Base-by-base conservation (phyloP, 208 protist genomes). In the Crithidia brevicula region DNA sequence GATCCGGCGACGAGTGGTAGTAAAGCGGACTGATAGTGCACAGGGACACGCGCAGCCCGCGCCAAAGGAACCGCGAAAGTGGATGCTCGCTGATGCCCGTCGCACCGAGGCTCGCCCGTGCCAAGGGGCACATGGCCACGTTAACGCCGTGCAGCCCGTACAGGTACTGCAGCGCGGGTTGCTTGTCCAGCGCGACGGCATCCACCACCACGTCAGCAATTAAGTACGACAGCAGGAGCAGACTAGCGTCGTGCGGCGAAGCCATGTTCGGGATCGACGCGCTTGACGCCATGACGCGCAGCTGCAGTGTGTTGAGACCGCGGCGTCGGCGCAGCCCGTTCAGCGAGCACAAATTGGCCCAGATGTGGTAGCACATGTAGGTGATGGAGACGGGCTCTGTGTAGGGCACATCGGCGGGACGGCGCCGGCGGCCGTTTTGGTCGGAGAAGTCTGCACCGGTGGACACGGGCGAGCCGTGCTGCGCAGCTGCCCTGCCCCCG, bases 111-210 rank as follows among this genome's bases (percentile, higher is more conserved):
- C 82, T 85, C 86, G 99, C 98, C 70, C 98, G 98, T 63, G 82
- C 90, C 3, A 99, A 72, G 9, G 99, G 99, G 43, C 94, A 98
- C 80, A 99, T 93, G 25, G 93, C 86, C 22, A 99, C 77, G 13
- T 97, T 98, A 54, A 99, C 91, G 69, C 98, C 95, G n/a, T 84
- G 66, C 3, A 99, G 60, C 40, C 98, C 99, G 74, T 97, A 99
- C 18, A 99, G 86, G 75, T 99, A 99, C 87, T 99, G 94, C 47
- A 99, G 77, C 8, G 94, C 92, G 4, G 98, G 96, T 46, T 86
- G 66, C 20, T 96, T 83, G 45, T 88, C 82, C 20, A 99, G 85
- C 28, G 89, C 84, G 15, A 99, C 89, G 59, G 95, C 98, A 72
- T 99, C 97, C 20, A 88, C 87, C 63, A 99, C 97, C 53, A 85